phyloP scores from a whole-genome alignment of 805 yeast genomes.

The Candida silvicultrix region DNA sequence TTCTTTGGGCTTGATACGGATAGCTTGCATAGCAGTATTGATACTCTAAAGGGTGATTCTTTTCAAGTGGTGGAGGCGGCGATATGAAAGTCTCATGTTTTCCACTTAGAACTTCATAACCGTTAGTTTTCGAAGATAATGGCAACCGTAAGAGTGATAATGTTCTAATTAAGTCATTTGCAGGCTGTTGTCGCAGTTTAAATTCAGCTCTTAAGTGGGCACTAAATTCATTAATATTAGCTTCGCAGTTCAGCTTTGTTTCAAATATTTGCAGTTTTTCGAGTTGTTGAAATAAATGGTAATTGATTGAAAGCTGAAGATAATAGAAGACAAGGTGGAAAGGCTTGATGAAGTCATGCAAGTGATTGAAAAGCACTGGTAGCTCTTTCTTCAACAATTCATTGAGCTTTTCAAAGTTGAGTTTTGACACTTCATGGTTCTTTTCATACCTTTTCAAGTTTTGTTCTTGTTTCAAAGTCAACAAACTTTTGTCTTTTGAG shows the following conservation, averaged over 20 bases:
- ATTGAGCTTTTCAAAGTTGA: conserved; percentile 33
- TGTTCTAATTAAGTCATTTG: neutral
- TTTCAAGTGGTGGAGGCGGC: too few species aligned
- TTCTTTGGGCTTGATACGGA: conserved; percentile 28
- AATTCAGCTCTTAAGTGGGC: neutral
- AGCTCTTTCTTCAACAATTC: conserved; percentile 37
- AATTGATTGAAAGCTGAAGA: conserved; percentile 28
- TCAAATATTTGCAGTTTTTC: conserved; percentile 6
- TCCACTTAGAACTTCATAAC: too few species aligned
- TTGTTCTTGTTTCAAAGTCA: conserved; percentile 34
- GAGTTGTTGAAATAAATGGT: conserved; percentile 22
- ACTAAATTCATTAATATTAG: conserved; percentile 6
- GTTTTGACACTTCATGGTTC: conserved; percentile 24
- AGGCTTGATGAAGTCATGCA: conserved; percentile 26
- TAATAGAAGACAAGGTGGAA: conserved; percentile 28
- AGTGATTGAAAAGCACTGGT: conserved; percentile 34
- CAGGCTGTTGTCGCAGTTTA: neutral
- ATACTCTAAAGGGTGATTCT: too few species aligned
- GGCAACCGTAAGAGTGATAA: neutral
- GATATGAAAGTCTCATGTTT: too few species aligned
- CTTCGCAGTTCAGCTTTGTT: too few species aligned
- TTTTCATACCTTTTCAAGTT: conserved; percentile 25
- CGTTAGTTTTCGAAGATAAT: too few species aligned
- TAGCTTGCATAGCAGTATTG: conserved; percentile 36
- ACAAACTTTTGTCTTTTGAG: conserved; percentile 20